Base-by-base conservation (phyloP, 1,284 basidiomycete species). In the Neolentinus lepideus region DNA sequence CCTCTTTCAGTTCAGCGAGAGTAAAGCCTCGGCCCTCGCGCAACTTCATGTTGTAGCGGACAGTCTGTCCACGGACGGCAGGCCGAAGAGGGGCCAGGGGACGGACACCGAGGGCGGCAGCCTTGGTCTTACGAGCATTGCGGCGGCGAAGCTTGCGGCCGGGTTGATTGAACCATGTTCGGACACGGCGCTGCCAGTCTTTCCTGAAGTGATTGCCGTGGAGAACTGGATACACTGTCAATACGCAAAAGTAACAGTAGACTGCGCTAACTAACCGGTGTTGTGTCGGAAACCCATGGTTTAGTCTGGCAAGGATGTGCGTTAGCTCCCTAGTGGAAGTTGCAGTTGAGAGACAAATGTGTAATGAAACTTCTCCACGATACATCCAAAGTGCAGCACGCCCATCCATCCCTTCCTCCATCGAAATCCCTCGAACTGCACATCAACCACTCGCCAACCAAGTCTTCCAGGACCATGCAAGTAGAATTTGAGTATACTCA, bases 81-180 rank as follows among this genome's bases (percentile, higher is more conserved):
- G 96, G 96, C 69, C 97, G 94, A 68, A 99, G 92, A 68, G 89
- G 88, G 63, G 87, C 82, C 63, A 94, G 83, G 59, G 96, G 96
- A 67, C 94, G 91, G 63, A 95, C 92, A 67, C 97, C 96, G 60
- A 97, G 89, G 61, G 84, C 76, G 56, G 94, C 85, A 59, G 94
- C 94, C 81, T 98, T 98, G 68, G 83, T 80, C 76, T 92, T 88
- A 75, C 97, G 92, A 54, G 95, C 94, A 61, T 82, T 88, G 72
- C 97, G 92, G 73, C 97, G 85, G 72, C 93, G 90, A 76, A 96
- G 91, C 81, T 99, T 99, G 75, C 92, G 91, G 58, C 95, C 97
- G 62, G 96, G 94, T 78, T 99, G 97, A 83, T 99, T 92, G 74
- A 99, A 99, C 96, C 95, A 95, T 70, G 92, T 96, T 75, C 89